Evolutionary conservation across 192 early-diverging fungal genomes (phyloP).

Genomic region (Jimgerdemannia lactiflua): DNA sequence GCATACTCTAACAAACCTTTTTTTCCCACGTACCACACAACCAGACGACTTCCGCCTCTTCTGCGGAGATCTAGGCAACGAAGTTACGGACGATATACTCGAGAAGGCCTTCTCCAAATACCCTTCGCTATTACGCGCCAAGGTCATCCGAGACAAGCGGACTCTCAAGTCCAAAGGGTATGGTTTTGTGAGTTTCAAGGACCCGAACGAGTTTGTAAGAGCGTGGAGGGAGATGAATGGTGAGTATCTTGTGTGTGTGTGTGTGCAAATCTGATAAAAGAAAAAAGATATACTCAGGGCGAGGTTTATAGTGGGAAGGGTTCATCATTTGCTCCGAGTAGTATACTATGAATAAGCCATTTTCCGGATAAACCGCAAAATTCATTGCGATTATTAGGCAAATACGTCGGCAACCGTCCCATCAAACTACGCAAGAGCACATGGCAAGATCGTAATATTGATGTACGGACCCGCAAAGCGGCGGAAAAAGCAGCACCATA

Average conservation of each 20-base stretch:
- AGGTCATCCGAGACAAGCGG: constrained; percentile 83
- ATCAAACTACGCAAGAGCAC: constrained; percentile 92
- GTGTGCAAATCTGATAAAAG: no score
- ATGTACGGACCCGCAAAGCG: constrained; percentile 53
- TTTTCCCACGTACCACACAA: neutral
- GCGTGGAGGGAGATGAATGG: constrained; percentile 97
- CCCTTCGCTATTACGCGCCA: constrained; percentile 73
- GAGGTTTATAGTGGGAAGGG: no score
- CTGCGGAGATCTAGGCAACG: constrained; percentile 92
- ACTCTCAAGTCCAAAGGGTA: constrained; percentile 88
- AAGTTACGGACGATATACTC: constrained; percentile 84
- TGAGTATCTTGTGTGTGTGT: constrained; percentile 15
- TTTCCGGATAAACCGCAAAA: neutral
- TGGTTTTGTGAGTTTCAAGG: constrained; percentile 92
- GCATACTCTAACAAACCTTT: neutral
- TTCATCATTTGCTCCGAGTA: neutral
- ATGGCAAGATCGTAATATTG: constrained; percentile 89
- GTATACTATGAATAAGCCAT: neutral
- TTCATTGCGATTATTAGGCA: constrained; percentile 62
- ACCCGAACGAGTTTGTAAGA: constrained; percentile 87
- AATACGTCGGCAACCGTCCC: constrained; percentile 94
- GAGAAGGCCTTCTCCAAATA: constrained; percentile 84
- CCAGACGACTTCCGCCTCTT: constrained; percentile 91
- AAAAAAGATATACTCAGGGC: no score
- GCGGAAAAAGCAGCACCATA: constrained; percentile 31